Evolutionary conservation across 768 basidiomycete genomes (phyloP), one percentile per base, ranked within the genome.

Genomic region (Naganishia friedmannii): DNA sequence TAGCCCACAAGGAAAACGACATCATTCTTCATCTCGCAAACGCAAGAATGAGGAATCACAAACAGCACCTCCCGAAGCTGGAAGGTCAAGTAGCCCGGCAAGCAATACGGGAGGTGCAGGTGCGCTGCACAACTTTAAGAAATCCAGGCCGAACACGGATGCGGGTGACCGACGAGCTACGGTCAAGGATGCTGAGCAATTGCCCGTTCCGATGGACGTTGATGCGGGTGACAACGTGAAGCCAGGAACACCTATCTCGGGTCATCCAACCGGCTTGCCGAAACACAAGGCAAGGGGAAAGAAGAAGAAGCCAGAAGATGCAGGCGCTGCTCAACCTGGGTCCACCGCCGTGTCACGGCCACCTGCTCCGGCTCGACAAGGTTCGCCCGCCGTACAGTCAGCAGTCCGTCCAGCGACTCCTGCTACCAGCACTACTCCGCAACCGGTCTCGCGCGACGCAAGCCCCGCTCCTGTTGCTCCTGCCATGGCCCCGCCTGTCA

Each of bases 231-330:
- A 51, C n/a, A 42, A 46, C 12, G 39, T 63, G 37, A 63, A 63
- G 26, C 60, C 60, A 3, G 60, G 60, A 7, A 63, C 60, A 12
- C 60, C 60, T 6, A 29, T 63, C 3, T 15, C 60, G 0, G 60
- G 60, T 26, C 60, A 63, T 29, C 60, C 60, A 34, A 55, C 42
- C 9, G 56, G 45, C 32, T 46, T 54, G 56, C 56, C 56, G 32
- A 69, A 69, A 39, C 68, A 69, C 57, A 69, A 69, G 46, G 42
- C 68, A 12, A 58, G 68, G 51, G 68, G 68, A 8, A 69, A 69
- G 48, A 69, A 69, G 71, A 73, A 71, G 65, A 74, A 70, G 56
- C 48, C 70, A 1, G 53, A 45, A n/a, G 69, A 66, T 32, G 63
- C 66, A 1, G 45, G 66, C 4, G 32, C 63, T n/a, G 68, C 42